Base-by-base conservation (phyloP, 2,329 filamentous ascomycete genomes). In the Fusarium xylarioides region DNA sequence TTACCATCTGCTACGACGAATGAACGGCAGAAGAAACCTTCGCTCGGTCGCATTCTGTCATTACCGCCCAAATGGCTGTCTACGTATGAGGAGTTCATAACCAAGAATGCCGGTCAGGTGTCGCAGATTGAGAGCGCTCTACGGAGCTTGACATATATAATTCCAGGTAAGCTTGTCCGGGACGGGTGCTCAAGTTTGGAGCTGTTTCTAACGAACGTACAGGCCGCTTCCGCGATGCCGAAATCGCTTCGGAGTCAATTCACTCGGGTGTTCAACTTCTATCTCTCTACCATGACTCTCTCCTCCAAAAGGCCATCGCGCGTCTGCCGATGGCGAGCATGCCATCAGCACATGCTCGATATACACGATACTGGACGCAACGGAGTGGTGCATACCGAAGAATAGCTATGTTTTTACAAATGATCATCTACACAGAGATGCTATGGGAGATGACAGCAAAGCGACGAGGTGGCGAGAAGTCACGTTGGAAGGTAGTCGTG, bases 371-470 rank as follows among this genome's bases (percentile, higher is more conserved):
- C 81, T 93, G 91, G 91, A 86, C 88, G 11, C 82, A 86, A 62
- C 88, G 87, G 76, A 90, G 87, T 77, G 85, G 88, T 9, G 86
- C 94, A 15, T 99, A 99, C 82, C 90, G 92, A 66, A 90, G 93
- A 66, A 90, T 97, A 61, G 95, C 95, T 44, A 88, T 95, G 73
- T 85, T 95, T 9, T 85, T 99, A 54, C 94, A 97, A 80, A 92
- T 97, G 83, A 93, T 98, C 32, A 93, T 96, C 75, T 98, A 98
- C 80, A 97, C 95, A 0, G 94, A 99, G 83, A 86, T 99, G 35
- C 85, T 99, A n/a, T 96, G 95, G 89, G 96, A 99, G 81, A 99
- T 99, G 96, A 90, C 93, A 34, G 95, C 95, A 34, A 97, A 97
- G 83, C 89, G 95, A 54, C 91, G 91, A 70, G 93, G 94, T 23